Percentiles rank a stretch among this genome's conserved stretches.
Evolutionary conservation across 2,329 filamentous ascomycete genomes (phyloP).

Genomic region (Trichoderma breve): DNA sequence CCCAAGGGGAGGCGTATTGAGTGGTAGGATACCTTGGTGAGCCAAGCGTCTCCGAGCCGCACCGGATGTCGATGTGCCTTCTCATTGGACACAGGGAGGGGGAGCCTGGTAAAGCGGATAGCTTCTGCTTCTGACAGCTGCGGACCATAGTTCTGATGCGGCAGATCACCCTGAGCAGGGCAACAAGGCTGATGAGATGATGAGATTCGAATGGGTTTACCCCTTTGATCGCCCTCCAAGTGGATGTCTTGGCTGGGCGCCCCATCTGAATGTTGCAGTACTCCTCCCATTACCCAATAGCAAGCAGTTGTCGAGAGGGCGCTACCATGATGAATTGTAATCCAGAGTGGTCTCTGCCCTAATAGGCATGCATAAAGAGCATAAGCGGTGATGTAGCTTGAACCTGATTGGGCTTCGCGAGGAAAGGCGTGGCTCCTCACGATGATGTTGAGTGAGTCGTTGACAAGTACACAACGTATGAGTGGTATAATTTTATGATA

Average conservation of each 20-base stretch:
- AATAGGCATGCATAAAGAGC: neutral
- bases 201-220: neutral
- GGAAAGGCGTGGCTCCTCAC: neutral
- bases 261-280: neutral
- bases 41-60: neutral
- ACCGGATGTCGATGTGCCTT: neutral
- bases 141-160: neutral
- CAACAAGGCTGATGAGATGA: slow-evolving; percentile 1
- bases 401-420: neutral
- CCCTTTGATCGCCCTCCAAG: neutral
- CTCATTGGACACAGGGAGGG: neutral
- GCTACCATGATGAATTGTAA: neutral
- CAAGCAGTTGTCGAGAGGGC: neutral
- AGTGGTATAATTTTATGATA: neutral
- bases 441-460: neutral
- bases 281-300: neutral
- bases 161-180: neutral
- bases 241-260: neutral
- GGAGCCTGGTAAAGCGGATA: neutral
- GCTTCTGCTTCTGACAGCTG: neutral
- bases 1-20: neutral
- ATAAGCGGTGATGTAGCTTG: neutral
- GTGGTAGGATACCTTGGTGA: neutral
- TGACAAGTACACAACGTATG: neutral
- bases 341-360: neutral